Evolutionary conservation across 495 filamentous ascomycete genomes (phyloP).

Genomic region (Aspergillus asperescens): DNA sequence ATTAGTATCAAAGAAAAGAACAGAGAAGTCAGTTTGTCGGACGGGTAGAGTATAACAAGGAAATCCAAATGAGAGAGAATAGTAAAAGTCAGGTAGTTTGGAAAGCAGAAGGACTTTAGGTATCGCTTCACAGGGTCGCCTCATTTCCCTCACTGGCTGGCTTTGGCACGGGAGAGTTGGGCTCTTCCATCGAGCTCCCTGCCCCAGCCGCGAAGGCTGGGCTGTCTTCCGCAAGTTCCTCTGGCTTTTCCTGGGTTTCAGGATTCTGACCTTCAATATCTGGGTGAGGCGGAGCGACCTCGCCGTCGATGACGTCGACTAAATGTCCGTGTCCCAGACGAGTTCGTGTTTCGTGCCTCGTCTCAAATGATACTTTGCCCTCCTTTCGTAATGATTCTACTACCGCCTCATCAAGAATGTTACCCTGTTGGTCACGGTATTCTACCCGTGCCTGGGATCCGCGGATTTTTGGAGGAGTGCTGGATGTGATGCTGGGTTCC

Average conservation of each 20-base stretch:
- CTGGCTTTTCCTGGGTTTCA: conserved; percentile 48
- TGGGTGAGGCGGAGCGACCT: conserved; percentile 73
- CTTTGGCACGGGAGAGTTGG: conserved; percentile 53
- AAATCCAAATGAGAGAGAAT: conserved; percentile 9
- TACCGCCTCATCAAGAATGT: conserved; percentile 75
- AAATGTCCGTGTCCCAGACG: conserved; percentile 43
- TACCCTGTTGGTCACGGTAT: conserved; percentile 91
- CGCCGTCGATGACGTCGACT: conserved; percentile 62
- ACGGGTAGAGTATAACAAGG: not conserved
- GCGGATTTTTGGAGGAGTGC: conserved; percentile 46
- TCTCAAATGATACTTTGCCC: conserved; percentile 92
- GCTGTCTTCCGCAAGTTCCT: conserved; percentile 37
- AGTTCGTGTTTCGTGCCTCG: conserved; percentile 86
- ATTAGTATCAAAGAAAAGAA: conserved; percentile 16
- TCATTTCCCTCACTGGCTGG: conserved; percentile 74
- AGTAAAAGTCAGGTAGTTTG: conserved; percentile 3
- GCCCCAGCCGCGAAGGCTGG: conserved; percentile 52
- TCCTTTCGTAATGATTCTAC: conserved; percentile 68
- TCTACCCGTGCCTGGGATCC: conserved; percentile 79
- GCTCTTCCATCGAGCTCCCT: conserved; percentile 56
- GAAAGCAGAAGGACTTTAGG: conserved; percentile 14
- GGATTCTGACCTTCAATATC: conserved; percentile 71
- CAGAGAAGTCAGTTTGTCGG: conserved; percentile 11
- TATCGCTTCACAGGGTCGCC: conserved; percentile 43
- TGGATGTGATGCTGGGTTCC: conserved; percentile 40